These are phyloP conservation scores for Patellaria atrata DNA, from an alignment of 495 filamentous ascomycete species.

Conservation along the genomic window DNA sequence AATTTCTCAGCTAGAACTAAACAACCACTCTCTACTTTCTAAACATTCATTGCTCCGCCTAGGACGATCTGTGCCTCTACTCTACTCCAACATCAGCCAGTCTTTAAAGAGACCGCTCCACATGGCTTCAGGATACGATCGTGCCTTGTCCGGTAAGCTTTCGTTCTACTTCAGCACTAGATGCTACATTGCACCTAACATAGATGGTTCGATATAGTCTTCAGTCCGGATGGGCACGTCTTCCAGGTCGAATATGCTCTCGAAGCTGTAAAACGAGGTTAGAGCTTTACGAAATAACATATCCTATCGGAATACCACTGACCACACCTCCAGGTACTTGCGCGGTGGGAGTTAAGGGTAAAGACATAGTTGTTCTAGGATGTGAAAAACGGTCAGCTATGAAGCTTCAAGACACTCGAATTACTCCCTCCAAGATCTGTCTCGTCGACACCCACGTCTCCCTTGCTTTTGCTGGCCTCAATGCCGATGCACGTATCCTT, in stretches of 20 bases:
- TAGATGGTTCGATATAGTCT: conserved; percentile 26
- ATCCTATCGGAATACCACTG: neutral
- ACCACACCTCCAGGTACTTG: conserved; percentile 61
- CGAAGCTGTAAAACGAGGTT: conserved; percentile 97
- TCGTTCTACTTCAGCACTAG: no score
- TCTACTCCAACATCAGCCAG: neutral
- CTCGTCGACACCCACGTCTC: conserved; percentile 88
- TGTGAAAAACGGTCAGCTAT: conserved; percentile 98
- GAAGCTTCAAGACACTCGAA: conserved; percentile 98
- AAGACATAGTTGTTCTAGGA: conserved; percentile 84
- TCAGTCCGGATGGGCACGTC: conserved; percentile 93
- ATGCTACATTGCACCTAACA: no score
- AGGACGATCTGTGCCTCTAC: conserved; percentile 1
- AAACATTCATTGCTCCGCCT: no score
- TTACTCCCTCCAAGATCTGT: conserved; percentile 96
- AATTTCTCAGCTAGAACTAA: no score
- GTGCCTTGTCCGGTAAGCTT: conserved; percentile 28
- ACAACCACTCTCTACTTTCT: no score
- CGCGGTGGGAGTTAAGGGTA: conserved; percentile 93
- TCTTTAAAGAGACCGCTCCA: conserved; percentile 1
- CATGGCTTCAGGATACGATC: conserved; percentile 31
- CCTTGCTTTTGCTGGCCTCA: conserved; percentile 91
- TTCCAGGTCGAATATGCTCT: conserved; percentile 99
- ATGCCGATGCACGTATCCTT: conserved; percentile 92
- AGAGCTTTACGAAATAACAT: conserved; percentile 5